These are phyloP conservation scores for Secale cereale DNA, from an alignment of 176 grass and related monocot genomes.

Conservation along the genomic window DNA sequence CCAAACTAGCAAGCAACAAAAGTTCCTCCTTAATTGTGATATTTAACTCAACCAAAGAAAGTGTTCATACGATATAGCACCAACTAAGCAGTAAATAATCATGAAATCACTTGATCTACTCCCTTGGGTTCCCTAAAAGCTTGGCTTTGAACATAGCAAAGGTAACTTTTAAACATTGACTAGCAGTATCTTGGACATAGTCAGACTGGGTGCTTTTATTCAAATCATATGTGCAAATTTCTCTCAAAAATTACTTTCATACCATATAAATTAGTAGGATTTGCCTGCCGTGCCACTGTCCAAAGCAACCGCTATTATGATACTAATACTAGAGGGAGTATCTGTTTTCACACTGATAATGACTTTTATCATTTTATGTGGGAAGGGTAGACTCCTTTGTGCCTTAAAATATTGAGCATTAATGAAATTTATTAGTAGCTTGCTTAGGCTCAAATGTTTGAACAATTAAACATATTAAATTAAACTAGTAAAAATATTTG, in stretches of 20 bases:
- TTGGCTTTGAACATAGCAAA: background rate
- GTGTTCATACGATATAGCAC: background rate
- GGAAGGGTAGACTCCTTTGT: background rate
- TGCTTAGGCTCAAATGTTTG: background rate
- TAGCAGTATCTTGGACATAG: background rate
- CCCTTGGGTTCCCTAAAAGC: background rate
- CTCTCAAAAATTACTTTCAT: background rate
- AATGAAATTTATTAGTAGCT: background rate
- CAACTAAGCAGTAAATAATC: background rate
- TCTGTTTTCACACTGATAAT: background rate
- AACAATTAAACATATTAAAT: background rate
- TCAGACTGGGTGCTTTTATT: background rate
- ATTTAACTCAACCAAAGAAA: slow-evolving; percentile 13
- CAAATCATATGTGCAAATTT: background rate
- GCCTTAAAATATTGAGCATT: slow-evolving; percentile 1
- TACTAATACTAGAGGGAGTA: background rate
- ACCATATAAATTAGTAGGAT: background rate
- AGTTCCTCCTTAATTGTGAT: background rate
- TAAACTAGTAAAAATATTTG: background rate
- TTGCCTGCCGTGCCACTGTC: background rate
- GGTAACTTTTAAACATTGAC: background rate
- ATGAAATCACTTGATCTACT: background rate
- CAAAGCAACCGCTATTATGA: background rate
- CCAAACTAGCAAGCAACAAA: background rate
- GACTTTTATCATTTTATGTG: background rate